Evolutionary conservation across 2,329 filamentous ascomycete genomes (phyloP), one percentile per base, ranked within the genome.

Genomic region (Ciborinia camelliae): DNA sequence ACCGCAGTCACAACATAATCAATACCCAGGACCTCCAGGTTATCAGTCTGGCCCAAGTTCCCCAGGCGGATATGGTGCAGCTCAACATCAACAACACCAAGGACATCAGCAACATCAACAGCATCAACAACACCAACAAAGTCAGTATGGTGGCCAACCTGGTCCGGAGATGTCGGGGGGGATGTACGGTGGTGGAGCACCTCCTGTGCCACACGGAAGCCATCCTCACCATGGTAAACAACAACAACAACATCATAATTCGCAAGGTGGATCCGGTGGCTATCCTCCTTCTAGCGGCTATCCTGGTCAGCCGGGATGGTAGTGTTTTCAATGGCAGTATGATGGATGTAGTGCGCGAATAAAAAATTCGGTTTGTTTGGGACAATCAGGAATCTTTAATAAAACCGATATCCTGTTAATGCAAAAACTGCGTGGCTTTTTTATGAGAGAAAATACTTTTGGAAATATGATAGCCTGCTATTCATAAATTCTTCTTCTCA

Each of bases 401-500:
- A 52, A 45, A 61, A 35, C 23, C 15, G 61, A 55, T 48, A 57
- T 63, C 61, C 51, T 63, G 51, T 63, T 57, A 30, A 63, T 63
- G 61, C 41, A 20, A 51, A 55, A 30, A 37, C 41, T 55, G 59
- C 37, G 15, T 54, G 35, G 37, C 35, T 35, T 39, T 54, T 20
- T 45, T 5, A 8, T 5, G 18, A 43, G 26, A 32, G 23, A 9
- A 6, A 57, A 35, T 35, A 45, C 32, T 54, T 8, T n/a, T 23
- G 7, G 41, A 32, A 7, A 39, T 5, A 45, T 55, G 18, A n/a
- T 26, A 55, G 39, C 51, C 39, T 63, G 37, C n/a, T 58, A 41
- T 50, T 64, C 62, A 64, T 51, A 10, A 58, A 35, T 28, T 50
- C 51, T 72, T 73, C 50, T 73, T 73, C 20, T 65, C 57, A 20